Base-by-base conservation (phyloP, 2,329 filamentous ascomycete genomes). In the Hawksworthiomyces lignivorus region DNA sequence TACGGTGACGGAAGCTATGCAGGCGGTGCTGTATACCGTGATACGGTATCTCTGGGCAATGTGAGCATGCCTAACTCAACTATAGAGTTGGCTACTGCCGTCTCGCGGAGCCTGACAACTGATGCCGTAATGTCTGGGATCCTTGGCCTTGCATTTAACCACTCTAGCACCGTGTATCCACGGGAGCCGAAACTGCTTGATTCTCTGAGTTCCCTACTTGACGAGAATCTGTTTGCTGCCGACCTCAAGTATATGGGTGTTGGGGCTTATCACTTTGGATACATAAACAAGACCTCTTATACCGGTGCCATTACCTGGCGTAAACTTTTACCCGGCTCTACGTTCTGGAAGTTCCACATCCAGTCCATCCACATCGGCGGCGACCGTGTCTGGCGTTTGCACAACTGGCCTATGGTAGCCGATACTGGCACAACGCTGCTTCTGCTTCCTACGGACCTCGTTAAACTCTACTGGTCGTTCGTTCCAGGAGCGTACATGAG, bases 371-470 rank as follows among this genome's bases (percentile, higher is more conserved):
- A 62, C 26, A 48, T 64, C 22, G 59, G 52, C 18, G 51, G 53
- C 41, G 54, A 55, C 27, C 47, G 51, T 21, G 43, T 56, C 30
- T 62, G 61, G 52, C 58, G 64, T 58, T 62, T 64, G 43, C 53
- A 63, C 33, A 51, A 53, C 15, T 68, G 71, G 50, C 61, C 62
- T 21, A 73, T 78, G 35, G 80, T 83, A 42, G 68, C 76, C 21
- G 82, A 87, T 59, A 86, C 82, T 3, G 82, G 81, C 19, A 83
- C 80, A 4, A 79, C 80, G 1, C 65, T 86, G 40, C 65, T 86
- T 55, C 72, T 84, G 37, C 62, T 82, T 20, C 72, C 75, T 22
- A 62, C 70, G 14, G 61, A 67, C 8, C 62, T 82, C n/a, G 74
- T 73, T 3, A 55, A 67, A 21, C 65, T 67, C 26, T 87, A 85